These are phyloP conservation scores for Acorus calamus DNA, from an alignment of 106 monocot genomes.

Conservation along the genomic window DNA sequence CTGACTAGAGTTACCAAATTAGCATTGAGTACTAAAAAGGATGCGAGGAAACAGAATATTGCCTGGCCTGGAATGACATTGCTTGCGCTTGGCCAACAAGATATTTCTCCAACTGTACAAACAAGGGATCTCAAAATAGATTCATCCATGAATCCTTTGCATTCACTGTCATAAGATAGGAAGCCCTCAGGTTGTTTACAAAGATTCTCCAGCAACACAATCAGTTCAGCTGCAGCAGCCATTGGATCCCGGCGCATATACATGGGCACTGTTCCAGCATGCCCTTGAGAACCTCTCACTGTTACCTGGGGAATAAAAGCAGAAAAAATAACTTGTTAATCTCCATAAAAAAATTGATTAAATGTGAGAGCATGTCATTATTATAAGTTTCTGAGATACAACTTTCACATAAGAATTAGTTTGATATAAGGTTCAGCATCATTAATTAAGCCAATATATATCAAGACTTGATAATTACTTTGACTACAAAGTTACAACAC, in stretches of 20 bases:
- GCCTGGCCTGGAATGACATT: constrained; percentile 98
- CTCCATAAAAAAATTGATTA: too few relatives aligned
- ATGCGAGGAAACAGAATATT: constrained; percentile 3
- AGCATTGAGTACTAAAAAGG: not conserved
- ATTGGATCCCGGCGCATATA: constrained; percentile 84
- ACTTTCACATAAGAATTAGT: too few relatives aligned
- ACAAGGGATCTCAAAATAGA: constrained; percentile 64
- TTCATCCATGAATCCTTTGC: constrained; percentile 37
- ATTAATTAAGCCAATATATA: too few relatives aligned
- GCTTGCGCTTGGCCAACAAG: constrained; percentile 91
- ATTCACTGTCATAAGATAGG: constrained; percentile 41
- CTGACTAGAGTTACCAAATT: too few relatives aligned
- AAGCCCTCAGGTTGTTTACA: constrained; percentile 67
- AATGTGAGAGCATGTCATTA: too few relatives aligned
- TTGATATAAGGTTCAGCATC: too few relatives aligned
- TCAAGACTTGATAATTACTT: too few relatives aligned
- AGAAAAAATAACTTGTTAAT: too few relatives aligned
- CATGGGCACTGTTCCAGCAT: constrained; percentile 98
- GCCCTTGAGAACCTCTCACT: constrained; percentile 77
- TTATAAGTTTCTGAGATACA: too few relatives aligned
- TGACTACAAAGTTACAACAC: too few relatives aligned
- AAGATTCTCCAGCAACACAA: constrained; percentile 59
- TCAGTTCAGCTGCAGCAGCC: constrained; percentile 85
- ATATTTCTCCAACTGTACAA: constrained; percentile 90
- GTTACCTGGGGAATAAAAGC: constrained; percentile 43